phyloP scores from a whole-genome alignment of 768 basidiomycete genomes.

The Mycena vitilis region DNA sequence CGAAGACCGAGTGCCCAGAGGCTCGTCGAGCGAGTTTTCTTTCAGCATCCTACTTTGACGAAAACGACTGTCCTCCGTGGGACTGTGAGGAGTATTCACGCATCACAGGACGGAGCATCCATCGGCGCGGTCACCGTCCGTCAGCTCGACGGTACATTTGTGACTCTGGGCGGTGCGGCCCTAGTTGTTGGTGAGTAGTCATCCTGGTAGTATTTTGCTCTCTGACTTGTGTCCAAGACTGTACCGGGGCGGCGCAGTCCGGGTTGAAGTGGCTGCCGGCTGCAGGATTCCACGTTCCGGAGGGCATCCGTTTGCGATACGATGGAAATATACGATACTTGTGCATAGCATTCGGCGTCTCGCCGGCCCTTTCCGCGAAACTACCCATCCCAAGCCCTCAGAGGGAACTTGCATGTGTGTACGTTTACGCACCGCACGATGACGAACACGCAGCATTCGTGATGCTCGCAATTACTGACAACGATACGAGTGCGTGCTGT shows the following conservation, averaged over 20 bases:
- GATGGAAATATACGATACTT: background rate
- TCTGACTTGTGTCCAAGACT: slow-evolving; percentile 22
- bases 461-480: background rate
- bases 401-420: too few species aligned
- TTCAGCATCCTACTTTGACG: background rate
- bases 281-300: slow-evolving; percentile 3
- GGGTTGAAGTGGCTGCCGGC: slow-evolving; percentile 10
- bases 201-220: background rate
- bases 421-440: background rate
- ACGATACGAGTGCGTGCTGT: too few species aligned
- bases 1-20: slow-evolving; percentile 38
- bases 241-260: slow-evolving; percentile 14
- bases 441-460: background rate
- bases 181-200: slow-evolving; percentile 21
- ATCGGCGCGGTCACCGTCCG: too few species aligned
- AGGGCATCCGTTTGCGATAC: slow-evolving; percentile 1
- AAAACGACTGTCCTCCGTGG: slow-evolving; percentile 21
- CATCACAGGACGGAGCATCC: slow-evolving; percentile 1
- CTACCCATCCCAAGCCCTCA: slow-evolving; percentile 9
- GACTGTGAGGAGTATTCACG: slow-evolving; percentile 9
- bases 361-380: slow-evolving; percentile 10
- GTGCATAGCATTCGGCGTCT: background rate
- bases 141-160: background rate
- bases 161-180: slow-evolving; percentile 5
- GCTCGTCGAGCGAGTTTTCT: slow-evolving; percentile 24